These are phyloP conservation scores for Dispira simplex DNA, from an alignment of 192 early-diverging fungal genomes.

Conservation along the genomic window DNA sequence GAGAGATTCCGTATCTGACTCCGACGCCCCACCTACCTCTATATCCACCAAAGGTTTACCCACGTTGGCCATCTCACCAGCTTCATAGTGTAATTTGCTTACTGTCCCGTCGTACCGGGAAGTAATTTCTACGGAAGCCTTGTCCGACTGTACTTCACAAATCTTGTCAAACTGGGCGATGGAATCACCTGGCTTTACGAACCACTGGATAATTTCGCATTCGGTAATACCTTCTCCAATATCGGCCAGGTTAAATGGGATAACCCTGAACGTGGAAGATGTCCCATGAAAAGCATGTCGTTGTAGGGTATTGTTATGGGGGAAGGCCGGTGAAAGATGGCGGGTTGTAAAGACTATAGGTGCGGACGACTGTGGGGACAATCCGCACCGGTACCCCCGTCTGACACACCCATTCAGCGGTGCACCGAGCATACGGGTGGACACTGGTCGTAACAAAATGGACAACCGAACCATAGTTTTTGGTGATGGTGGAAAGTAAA, in stretches of 20 bases:
- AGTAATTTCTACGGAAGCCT: constrained; percentile 98
- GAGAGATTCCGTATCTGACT: constrained; percentile 14
- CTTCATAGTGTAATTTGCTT: constrained; percentile 59
- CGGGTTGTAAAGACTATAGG: no score
- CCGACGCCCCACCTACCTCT: constrained; percentile 23
- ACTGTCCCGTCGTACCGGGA: constrained; percentile 84
- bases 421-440: no score
- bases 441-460: no score
- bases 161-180: constrained; percentile 89
- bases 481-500: no score
- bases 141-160: constrained; percentile 96
- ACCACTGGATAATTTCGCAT: constrained; percentile 97
- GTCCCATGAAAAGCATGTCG: constrained; percentile 34
- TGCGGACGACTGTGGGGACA: no score
- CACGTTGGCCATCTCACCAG: constrained; percentile 84
- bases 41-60: constrained; percentile 83
- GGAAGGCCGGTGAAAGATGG: no score
- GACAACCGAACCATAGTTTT: no score
- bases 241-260: constrained; percentile 84
- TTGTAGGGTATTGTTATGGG: no score
- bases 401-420: no score
- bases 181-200: constrained; percentile 79
- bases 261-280: constrained; percentile 18
- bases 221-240: constrained; percentile 98
- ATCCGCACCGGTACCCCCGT: no score